Percentiles rank a stretch among this genome's conserved stretches.
Conservation (phyloP, 768 basidiomycete genomes). For the Mycena filopes region DNA sequence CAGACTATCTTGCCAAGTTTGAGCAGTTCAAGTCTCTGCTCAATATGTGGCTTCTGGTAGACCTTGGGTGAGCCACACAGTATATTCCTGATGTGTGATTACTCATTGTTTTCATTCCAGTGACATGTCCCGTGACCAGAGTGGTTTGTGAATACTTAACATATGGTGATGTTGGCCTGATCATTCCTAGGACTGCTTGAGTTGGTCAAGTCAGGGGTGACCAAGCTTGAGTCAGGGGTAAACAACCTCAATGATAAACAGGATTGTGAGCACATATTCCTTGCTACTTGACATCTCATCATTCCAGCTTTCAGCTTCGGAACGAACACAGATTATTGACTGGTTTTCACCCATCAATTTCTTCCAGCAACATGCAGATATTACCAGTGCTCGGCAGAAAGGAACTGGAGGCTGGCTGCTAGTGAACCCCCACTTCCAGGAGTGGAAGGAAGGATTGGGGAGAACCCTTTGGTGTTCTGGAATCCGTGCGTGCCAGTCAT, state of each 20-base stretch:
- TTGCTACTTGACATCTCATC: too few relatives aligned
- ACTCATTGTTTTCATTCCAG: too few relatives aligned
- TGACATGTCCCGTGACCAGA: too few relatives aligned
- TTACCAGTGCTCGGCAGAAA: neutral
- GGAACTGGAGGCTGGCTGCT: constrained; percentile 16
- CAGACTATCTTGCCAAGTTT: neutral
- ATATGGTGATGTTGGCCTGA: neutral
- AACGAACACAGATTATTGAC: neutral
- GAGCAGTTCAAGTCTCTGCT: constrained; percentile 8
- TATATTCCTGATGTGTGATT: too few relatives aligned
- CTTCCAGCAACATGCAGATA: constrained; percentile 3
- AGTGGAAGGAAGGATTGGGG: neutral
- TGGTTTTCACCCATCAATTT: constrained; percentile 10
- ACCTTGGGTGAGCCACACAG: too few relatives aligned
- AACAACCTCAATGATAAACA: too few relatives aligned
- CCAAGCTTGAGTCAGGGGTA: too few relatives aligned
- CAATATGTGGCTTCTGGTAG: constrained; percentile 8
- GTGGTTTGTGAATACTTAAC: neutral
- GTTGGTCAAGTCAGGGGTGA: too few relatives aligned
- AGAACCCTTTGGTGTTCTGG: neutral
- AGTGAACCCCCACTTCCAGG: neutral
- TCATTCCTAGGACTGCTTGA: too few relatives aligned
- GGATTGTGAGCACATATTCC: too few relatives aligned
- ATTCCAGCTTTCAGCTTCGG: too few relatives aligned
- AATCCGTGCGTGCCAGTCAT: neutral